A percentile compares a stretch with the other conserved stretches of the same genome.
These are phyloP conservation scores for Astraeus odoratus DNA, from an alignment of 768 basidiomycete species.

Conservation along the genomic window DNA sequence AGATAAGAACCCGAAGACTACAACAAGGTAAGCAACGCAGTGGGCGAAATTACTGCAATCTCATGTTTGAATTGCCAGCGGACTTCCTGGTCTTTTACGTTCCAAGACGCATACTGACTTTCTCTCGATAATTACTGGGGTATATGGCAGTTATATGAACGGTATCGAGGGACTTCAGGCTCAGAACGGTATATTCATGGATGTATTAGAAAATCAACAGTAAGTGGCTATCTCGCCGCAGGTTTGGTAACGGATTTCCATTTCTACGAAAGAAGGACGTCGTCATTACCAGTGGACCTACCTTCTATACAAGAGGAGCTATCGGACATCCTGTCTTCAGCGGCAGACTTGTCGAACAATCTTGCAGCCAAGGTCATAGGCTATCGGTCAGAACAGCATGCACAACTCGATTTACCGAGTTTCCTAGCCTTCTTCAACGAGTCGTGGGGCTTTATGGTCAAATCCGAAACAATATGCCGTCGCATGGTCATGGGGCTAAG, in stretches of 20 bases:
- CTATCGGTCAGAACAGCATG: constrained; percentile 73
- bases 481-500: constrained; percentile 92
- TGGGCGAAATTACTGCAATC: neutral
- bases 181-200: constrained; percentile 51
- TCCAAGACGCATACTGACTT: constrained; percentile 67
- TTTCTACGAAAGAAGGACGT: constrained; percentile 26
- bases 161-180: constrained; percentile 62
- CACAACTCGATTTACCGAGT: constrained; percentile 58
- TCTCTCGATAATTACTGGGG: constrained; percentile 46
- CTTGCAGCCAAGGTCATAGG: constrained; percentile 74
- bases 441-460: constrained; percentile 86
- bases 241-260: constrained; percentile 2
- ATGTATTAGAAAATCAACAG: constrained; percentile 47
- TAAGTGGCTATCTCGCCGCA: constrained; percentile 15
- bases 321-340: constrained; percentile 67
- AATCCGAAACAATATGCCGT: constrained; percentile 77
- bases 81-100: constrained; percentile 50
- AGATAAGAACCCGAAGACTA: constrained; percentile 28
- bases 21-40: constrained; percentile 16
- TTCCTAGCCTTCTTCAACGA: constrained; percentile 80
- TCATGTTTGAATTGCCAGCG: constrained; percentile 14
- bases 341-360: constrained; percentile 81
- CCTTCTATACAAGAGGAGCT: constrained; percentile 57
- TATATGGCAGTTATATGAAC: constrained; percentile 58
- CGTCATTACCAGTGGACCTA: constrained; percentile 33